Evolutionary conservation across 1,284 basidiomycete genomes (phyloP).

Genomic region (Apiotrichum gamsii): DNA sequence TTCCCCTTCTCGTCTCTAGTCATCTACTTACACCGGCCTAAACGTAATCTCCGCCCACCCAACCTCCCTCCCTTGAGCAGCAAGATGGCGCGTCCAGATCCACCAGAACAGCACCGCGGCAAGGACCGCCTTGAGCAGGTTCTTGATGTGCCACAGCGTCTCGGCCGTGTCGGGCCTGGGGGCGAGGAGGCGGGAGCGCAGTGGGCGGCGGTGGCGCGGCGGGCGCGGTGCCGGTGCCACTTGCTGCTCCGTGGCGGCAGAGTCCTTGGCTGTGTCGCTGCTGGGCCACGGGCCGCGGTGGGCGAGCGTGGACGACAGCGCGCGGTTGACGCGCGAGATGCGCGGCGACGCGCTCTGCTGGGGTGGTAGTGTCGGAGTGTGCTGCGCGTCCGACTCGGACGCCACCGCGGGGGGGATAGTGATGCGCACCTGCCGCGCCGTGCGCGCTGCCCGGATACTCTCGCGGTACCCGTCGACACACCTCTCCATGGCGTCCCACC

Average conservation of each 20-base stretch:
- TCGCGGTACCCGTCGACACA: constrained; percentile 54
- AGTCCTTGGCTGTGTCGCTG: background rate
- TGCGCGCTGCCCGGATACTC: constrained; percentile 31
- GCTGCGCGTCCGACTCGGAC: background rate
- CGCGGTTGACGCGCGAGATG: constrained; percentile 25
- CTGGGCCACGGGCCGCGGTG: constrained; percentile 5
- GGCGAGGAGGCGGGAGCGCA: background rate
- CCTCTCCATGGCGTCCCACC: constrained; percentile 55
- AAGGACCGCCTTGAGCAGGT: constrained; percentile 11
- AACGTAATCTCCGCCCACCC: constrained; percentile 16
- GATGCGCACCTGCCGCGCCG: constrained; percentile 5
- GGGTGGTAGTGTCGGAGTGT: background rate
- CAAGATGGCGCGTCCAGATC: constrained; percentile 14
- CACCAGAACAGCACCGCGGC: constrained; percentile 6
- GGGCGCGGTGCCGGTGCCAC: background rate
- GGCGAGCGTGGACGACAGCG: constrained; percentile 19
- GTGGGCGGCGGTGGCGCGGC: background rate
- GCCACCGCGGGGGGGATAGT: constrained; percentile 3
- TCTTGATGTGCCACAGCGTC: constrained; percentile 17
- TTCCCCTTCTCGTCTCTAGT: too few species aligned
- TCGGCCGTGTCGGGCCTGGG: constrained; percentile 4
- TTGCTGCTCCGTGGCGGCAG: too few species aligned
- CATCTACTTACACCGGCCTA: too few species aligned
- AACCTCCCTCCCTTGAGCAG: constrained; percentile 4
- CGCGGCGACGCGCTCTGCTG: constrained; percentile 1